phyloP scores from a whole-genome alignment of 169 alveolate species.

The Perkinsus olseni region DNA sequence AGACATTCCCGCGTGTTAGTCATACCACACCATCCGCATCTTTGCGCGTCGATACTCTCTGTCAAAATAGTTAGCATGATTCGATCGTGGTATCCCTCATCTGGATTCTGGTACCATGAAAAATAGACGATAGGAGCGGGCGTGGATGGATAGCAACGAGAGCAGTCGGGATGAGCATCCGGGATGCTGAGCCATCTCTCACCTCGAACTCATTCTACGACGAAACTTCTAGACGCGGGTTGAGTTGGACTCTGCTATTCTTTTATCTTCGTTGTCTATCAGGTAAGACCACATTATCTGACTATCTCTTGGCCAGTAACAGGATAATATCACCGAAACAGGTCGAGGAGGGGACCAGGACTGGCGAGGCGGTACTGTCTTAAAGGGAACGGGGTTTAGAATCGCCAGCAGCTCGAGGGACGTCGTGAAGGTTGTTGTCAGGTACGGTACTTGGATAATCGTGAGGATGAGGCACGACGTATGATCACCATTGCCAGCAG shows the following conservation, averaged over 20 bases:
- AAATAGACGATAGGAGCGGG: too few species aligned
- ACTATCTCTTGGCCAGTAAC: slow-evolving; percentile 21
- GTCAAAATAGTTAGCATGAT: too few species aligned
- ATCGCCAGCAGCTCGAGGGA: neutral
- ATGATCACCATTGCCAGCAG: slow-evolving; percentile 96
- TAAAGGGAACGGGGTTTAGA: neutral
- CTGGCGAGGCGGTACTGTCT: neutral
- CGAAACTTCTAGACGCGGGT: neutral
- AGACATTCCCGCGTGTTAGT: neutral
- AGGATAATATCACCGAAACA: slow-evolving; percentile 16
- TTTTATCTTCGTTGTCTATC: neutral
- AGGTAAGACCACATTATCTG: slow-evolving; percentile 42
- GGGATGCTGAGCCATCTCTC: too few species aligned
- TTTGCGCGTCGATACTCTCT: too few species aligned
- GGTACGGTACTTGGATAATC: slow-evolving; percentile 86
- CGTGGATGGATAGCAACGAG: too few species aligned
- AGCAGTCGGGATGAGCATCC: too few species aligned
- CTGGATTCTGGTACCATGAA: too few species aligned
- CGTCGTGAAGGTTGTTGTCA: slow-evolving; percentile 64
- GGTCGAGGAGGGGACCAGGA: neutral
- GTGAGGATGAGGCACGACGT: slow-evolving; percentile 94
- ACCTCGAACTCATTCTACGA: too few species aligned
- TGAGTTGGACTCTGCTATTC: neutral
- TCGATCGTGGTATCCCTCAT: too few species aligned
- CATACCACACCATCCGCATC: too few species aligned